Evolutionary conservation across 1,139 yeast genomes (phyloP).

Genomic region (Petasospora rhodanensis): DNA sequence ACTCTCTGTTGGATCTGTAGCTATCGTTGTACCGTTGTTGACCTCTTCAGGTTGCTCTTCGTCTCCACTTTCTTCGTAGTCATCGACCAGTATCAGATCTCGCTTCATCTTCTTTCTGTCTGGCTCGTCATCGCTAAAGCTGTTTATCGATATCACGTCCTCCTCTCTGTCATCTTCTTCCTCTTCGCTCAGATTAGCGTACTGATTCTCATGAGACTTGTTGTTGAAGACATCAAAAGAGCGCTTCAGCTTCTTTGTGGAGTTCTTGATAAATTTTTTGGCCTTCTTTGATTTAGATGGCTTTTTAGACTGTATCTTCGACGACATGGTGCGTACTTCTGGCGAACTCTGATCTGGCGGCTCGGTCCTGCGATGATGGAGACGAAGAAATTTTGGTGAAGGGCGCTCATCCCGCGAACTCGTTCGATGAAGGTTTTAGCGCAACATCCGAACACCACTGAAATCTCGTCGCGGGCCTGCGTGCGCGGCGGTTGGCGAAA

Average conservation of each 20-base stretch:
- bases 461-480: too few species aligned
- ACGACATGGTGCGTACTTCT: too few species aligned
- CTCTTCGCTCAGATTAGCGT: conserved; percentile 11
- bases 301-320: conserved; percentile 3
- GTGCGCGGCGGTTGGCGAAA: too few species aligned
- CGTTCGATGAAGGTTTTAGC: too few species aligned
- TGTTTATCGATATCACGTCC: neutral
- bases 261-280: conserved; percentile 9
- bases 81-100: conserved; percentile 10
- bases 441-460: too few species aligned
- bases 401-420: too few species aligned
- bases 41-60: conserved; percentile 8
- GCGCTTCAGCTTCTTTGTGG: conserved; percentile 11
- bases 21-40: too few species aligned
- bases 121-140: conserved; percentile 4
- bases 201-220: conserved; percentile 23
- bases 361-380: too few species aligned
- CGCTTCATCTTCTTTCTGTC: conserved; percentile 6
- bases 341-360: too few species aligned
- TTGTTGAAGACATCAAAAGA: conserved; percentile 22
- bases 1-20: too few species aligned
- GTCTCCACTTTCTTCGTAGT: conserved; percentile 10
- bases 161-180: conserved; percentile 4
- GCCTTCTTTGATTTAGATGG: conserved; percentile 12
- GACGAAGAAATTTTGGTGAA: too few species aligned